Conservation (phyloP, 352 stramenopile genomes). For the Pythium sp. region DNA sequence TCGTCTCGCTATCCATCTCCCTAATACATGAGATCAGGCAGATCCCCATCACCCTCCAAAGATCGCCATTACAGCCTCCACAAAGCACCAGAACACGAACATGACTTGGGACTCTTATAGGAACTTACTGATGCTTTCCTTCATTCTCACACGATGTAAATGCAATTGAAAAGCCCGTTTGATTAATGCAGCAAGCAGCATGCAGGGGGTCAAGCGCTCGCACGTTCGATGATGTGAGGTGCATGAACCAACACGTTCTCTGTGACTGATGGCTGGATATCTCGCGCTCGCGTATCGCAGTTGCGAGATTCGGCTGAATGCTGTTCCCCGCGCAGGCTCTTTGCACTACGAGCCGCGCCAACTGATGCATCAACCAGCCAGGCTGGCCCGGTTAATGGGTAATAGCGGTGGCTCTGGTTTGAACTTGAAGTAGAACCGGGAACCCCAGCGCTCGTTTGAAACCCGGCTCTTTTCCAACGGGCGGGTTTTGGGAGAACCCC, state of each 20-base stretch:
- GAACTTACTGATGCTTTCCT: neutral
- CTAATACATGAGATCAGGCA: slow-evolving; percentile 8
- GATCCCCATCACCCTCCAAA: slow-evolving; percentile 7
- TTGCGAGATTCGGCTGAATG: slow-evolving; percentile 1
- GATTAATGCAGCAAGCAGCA: neutral
- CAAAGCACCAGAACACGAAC: neutral
- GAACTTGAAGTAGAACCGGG: slow-evolving; percentile 1
- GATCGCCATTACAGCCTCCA: slow-evolving; percentile 1
- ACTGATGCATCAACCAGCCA: neutral
- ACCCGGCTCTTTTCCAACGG: neutral
- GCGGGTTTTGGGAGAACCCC: too few species aligned
- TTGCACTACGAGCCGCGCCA: neutral
- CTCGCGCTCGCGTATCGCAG: slow-evolving; percentile 4
- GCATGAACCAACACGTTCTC: neutral
- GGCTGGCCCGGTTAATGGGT: neutral
- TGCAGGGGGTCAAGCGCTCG: neutral
- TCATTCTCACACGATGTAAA: neutral
- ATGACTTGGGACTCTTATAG: neutral
- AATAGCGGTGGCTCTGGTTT: neutral
- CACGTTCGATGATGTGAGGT: neutral
- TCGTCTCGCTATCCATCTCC: neutral
- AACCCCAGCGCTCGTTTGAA: neutral
- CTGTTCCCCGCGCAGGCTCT: neutral
- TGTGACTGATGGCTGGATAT: neutral
- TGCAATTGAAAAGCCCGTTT: neutral